phyloP scores from a whole-genome alignment of 805 yeast species.

The Metschnikowia kofuensis region DNA sequence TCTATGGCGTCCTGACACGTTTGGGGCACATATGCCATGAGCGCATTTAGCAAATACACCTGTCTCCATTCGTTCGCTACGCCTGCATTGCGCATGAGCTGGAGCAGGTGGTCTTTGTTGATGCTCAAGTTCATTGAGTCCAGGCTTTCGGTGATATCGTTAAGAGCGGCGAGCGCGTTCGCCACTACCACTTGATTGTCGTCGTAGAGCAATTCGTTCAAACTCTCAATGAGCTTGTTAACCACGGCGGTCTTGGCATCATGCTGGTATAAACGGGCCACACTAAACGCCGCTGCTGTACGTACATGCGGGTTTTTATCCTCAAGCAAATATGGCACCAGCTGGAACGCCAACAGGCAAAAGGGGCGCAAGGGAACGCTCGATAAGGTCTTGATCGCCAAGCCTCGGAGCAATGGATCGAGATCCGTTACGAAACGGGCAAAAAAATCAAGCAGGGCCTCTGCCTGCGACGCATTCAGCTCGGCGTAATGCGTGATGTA shows the following conservation, averaged over 20 bases:
- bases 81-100: constrained; percentile 33
- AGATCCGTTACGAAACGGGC: constrained; percentile 48
- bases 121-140: constrained; percentile 50
- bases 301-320: constrained; percentile 60
- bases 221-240: constrained; percentile 42
- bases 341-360: constrained; percentile 42
- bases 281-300: constrained; percentile 65
- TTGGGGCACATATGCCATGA: constrained; percentile 71
- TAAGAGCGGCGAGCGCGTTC: constrained; percentile 66
- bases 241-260: constrained; percentile 46
- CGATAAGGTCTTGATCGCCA: constrained; percentile 64
- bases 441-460: constrained; percentile 54
- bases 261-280: constrained; percentile 62
- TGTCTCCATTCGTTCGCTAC: constrained; percentile 70
- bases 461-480: constrained; percentile 53
- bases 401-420: constrained; percentile 49
- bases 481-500: constrained; percentile 61
- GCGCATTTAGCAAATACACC: constrained; percentile 58
- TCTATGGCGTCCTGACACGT: constrained; percentile 60
- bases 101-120: constrained; percentile 43
- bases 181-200: constrained; percentile 59
- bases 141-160: constrained; percentile 59
- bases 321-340: constrained; percentile 32
- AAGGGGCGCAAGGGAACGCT: constrained; percentile 56
- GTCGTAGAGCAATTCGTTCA: constrained; percentile 57